These are phyloP conservation scores for Lasiosphaeriaceae sp. DNA, from an alignment of 495 filamentous ascomycete genomes.

Conservation along the genomic window DNA sequence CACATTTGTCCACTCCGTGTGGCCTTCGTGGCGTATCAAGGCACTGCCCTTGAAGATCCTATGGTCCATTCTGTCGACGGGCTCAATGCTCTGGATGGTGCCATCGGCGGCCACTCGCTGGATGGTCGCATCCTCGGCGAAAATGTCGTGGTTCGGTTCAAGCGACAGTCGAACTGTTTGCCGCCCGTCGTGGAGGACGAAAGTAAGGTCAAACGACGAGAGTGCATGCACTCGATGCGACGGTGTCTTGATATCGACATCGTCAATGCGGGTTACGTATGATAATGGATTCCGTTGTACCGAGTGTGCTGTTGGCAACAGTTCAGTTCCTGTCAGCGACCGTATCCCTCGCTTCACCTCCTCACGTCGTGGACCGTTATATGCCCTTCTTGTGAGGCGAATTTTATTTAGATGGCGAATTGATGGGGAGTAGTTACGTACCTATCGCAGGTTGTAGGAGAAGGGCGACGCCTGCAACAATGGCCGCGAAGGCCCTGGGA, in stretches of 20 bases:
- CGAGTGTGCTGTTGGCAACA: conserved; percentile 56
- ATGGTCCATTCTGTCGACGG: conserved; percentile 65
- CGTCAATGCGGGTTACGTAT: conserved; percentile 68
- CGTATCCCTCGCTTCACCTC: no score
- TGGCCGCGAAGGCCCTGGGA: conserved; percentile 32
- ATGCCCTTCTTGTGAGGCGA: no score
- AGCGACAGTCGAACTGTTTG: conserved; percentile 75
- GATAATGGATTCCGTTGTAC: conserved; percentile 70
- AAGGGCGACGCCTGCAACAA: conserved; percentile 25
- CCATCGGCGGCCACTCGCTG: conserved; percentile 70
- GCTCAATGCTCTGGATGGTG: conserved; percentile 53
- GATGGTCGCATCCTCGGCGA: conserved; percentile 70
- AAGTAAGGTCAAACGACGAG: conserved; percentile 77
- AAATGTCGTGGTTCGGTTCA: conserved; percentile 89
- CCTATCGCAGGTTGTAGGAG: conserved; percentile 29
- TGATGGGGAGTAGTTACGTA: conserved; percentile 6
- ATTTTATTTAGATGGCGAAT: no score
- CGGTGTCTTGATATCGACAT: conserved; percentile 72
- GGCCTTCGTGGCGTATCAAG: conserved; percentile 58
- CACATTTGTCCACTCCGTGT: conserved; percentile 68
- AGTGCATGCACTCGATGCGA: conserved; percentile 74
- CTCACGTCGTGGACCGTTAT: no score
- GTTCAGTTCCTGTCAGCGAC: not conserved
- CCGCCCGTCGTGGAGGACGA: conserved; percentile 62
- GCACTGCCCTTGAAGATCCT: conserved; percentile 80